Conservation (phyloP, 2,329 filamentous ascomycete genomes). For the Ramichloridium luteum region DNA sequence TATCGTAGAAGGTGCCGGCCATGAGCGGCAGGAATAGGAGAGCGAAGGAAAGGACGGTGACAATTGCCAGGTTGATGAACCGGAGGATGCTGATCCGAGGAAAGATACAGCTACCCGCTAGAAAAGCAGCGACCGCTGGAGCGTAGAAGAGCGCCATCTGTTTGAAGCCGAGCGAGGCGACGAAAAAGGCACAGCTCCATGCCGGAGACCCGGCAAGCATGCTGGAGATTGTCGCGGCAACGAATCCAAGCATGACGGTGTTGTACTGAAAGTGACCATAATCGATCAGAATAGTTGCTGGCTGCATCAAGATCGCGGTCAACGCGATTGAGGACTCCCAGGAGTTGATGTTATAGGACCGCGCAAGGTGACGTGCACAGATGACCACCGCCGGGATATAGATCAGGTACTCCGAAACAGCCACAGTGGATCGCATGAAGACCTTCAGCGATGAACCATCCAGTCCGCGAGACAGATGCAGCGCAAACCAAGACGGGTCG, state of each 20-base stretch:
- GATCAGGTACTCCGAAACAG: constrained; percentile 80
- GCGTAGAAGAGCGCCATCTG: constrained; percentile 99
- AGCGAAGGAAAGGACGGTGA: constrained; percentile 61
- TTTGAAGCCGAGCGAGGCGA: constrained; percentile 89
- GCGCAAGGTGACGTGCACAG: constrained; percentile 71
- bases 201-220: constrained; percentile 73
- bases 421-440: constrained; percentile 88
- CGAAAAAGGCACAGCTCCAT: constrained; percentile 90
- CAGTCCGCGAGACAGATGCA: constrained; percentile 68
- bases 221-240: constrained; percentile 76
- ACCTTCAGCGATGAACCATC: constrained; percentile 74
- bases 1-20: constrained; percentile 57
- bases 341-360: constrained; percentile 56
- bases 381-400: constrained; percentile 78
- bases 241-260: constrained; percentile 91
- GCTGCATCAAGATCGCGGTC: constrained; percentile 84
- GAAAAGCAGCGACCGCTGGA: constrained; percentile 80
- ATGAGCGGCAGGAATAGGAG: constrained; percentile 66
- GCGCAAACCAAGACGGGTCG: constrained; percentile 74
- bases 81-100: constrained; percentile 56
- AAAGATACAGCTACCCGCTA: constrained; percentile 74
- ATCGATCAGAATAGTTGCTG: constrained; percentile 79
- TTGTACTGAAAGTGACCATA: constrained; percentile 98
- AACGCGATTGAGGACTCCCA: constrained; percentile 81
- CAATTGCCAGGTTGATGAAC: constrained; percentile 61